Conservation (phyloP, 306 rosid species). For the Echinosophora koreensis region DNA sequence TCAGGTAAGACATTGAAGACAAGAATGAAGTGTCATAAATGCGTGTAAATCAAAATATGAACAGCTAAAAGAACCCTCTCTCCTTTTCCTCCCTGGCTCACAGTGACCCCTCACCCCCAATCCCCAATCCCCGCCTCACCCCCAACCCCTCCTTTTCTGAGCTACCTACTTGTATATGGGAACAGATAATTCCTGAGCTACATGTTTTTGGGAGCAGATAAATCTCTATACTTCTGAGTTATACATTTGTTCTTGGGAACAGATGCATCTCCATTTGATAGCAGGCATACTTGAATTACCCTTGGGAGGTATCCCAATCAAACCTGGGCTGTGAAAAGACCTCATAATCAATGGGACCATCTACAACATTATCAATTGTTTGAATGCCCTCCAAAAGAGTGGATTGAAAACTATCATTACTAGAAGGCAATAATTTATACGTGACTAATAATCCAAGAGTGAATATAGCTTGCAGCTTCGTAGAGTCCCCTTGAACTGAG, state of each 20-base stretch:
- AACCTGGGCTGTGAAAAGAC: slow-evolving; percentile 88
- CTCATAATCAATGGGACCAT: slow-evolving; percentile 88
- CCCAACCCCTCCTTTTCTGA: background rate
- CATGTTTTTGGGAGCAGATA: slow-evolving; percentile 34
- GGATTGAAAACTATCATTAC: slow-evolving; percentile 64
- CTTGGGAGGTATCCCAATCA: slow-evolving; percentile 84
- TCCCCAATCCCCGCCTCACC: background rate
- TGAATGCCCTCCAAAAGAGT: slow-evolving; percentile 82
- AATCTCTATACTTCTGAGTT: background rate
- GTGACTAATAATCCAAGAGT: slow-evolving; percentile 83
- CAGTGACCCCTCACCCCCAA: slow-evolving; percentile 37
- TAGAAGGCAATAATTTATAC: slow-evolving; percentile 79
- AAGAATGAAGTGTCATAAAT: slow-evolving; percentile 33
- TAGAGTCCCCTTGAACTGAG: slow-evolving; percentile 91
- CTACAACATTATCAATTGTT: slow-evolving; percentile 74
- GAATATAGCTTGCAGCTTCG: slow-evolving; percentile 94
- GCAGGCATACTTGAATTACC: slow-evolving; percentile 52
- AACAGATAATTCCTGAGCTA: slow-evolving; percentile 10
- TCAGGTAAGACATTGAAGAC: slow-evolving; percentile 25
- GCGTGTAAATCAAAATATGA: slow-evolving; percentile 37
- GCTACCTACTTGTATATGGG: background rate
- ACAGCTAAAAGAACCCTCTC: slow-evolving; percentile 44
- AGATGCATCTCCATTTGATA: slow-evolving; percentile 42
- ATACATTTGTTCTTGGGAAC: background rate
- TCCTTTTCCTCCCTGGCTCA: slow-evolving; percentile 1